Evolutionary conservation across 2,329 filamentous ascomycete species (phyloP).

Genomic region (Xylaria arbuscula): DNA sequence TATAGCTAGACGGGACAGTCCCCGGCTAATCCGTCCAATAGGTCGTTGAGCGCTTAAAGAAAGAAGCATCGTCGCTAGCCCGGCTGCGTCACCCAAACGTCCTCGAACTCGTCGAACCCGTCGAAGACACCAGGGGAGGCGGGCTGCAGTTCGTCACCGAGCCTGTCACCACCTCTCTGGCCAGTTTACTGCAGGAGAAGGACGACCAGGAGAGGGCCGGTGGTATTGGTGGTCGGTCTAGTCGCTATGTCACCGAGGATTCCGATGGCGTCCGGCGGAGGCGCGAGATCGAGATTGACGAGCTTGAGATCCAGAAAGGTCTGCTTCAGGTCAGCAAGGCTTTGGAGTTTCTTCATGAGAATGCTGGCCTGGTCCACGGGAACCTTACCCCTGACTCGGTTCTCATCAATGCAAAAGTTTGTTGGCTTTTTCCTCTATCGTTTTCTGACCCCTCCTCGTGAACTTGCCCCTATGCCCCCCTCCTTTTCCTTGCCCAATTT

Average conservation of each 20-base stretch:
- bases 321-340: slow-evolving; percentile 93
- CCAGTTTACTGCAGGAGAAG: slow-evolving; percentile 84
- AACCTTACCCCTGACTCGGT: slow-evolving; percentile 95
- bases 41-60: slow-evolving; percentile 86
- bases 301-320: slow-evolving; percentile 97
- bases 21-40: slow-evolving; percentile 30
- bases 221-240: slow-evolving; percentile 75
- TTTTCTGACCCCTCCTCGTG: background rate
- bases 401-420: slow-evolving; percentile 87
- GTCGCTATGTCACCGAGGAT: slow-evolving; percentile 84
- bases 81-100: slow-evolving; percentile 91
- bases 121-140: slow-evolving; percentile 91
- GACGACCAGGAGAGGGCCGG: slow-evolving; percentile 82
- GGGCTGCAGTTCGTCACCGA: slow-evolving; percentile 97
- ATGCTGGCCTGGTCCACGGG: slow-evolving; percentile 90
- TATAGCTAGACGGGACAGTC: background rate
- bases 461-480: background rate
- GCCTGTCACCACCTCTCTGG: slow-evolving; percentile 87
- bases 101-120: slow-evolving; percentile 90
- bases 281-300: slow-evolving; percentile 91
- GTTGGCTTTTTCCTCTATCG: background rate
- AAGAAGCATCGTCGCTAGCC: slow-evolving; percentile 89
- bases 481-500: no score
- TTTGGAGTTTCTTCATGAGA: slow-evolving; percentile 94
- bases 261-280: slow-evolving; percentile 77